phyloP scores from a whole-genome alignment of 148 eudicot genomes.

The Talinum fruticosum region DNA sequence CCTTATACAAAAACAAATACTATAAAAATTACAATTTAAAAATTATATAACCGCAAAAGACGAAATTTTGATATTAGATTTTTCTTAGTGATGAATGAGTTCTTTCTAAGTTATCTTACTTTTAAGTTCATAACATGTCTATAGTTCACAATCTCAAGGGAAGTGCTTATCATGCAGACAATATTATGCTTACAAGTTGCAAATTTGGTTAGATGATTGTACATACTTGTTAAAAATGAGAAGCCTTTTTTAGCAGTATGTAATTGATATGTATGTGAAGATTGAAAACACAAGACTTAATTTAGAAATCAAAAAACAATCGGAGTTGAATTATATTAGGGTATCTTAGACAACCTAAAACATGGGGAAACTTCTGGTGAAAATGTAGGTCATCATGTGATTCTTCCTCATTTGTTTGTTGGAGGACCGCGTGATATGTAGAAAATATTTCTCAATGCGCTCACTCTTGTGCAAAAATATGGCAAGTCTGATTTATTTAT shows the following conservation, averaged over 20 bases:
- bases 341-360: not conserved
- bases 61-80: no score
- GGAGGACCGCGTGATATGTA: not conserved
- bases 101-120: not conserved
- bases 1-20: no score
- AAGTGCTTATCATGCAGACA: not conserved
- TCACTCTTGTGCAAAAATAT: constrained; percentile 3
- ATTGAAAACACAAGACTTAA: not conserved
- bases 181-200: constrained; percentile 8
- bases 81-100: no score
- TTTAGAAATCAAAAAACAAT: not conserved
- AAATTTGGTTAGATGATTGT: not conserved
- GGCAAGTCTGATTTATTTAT: constrained; percentile 19
- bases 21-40: no score
- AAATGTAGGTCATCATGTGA: not conserved
- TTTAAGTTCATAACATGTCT: no score
- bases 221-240: not conserved
- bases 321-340: not conserved
- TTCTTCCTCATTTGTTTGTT: not conserved
- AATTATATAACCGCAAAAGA: no score
- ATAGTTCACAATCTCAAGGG: not conserved
- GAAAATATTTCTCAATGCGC: not conserved
- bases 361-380: not conserved
- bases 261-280: not conserved
- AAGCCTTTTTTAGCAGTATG: not conserved